Percentiles rank a stretch among this genome's conserved stretches.
phyloP scores from a whole-genome alignment of 176 grass and related monocot species.

The Hordeum vulgare region DNA sequence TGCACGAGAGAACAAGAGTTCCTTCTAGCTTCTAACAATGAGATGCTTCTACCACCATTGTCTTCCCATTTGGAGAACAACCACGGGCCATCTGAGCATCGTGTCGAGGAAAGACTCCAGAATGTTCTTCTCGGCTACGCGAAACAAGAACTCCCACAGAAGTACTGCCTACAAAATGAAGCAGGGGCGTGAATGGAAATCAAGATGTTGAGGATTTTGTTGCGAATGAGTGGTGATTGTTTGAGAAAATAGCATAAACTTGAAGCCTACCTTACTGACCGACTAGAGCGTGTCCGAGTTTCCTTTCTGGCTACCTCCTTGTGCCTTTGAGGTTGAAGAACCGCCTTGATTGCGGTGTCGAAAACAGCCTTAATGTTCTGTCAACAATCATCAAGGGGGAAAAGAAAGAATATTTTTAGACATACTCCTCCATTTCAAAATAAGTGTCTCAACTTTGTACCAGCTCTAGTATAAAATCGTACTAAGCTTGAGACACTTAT shows the following conservation, averaged over 20 bases:
- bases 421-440: too few relatives aligned
- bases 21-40: background rate
- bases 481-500: too few relatives aligned
- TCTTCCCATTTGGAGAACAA: background rate
- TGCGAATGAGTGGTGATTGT: background rate
- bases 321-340: conserved; percentile 62
- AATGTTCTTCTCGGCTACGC: background rate
- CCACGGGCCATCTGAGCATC: background rate
- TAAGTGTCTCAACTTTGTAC: too few relatives aligned
- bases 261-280: conserved; percentile 37
- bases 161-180: conserved; percentile 29
- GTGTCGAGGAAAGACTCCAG: too few relatives aligned
- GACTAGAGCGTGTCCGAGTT: conserved; percentile 24
- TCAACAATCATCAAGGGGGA: background rate
- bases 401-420: background rate
- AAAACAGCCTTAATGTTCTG: conserved; percentile 76
- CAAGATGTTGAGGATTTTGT: background rate
- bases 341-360: conserved; percentile 75
- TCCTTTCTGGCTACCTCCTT: conserved; percentile 57
- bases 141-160: conserved; percentile 41
- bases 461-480: too few relatives aligned
- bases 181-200: background rate
- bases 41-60: background rate
- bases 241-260: background rate
- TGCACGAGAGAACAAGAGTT: conserved; percentile 26